A percentile compares a stretch with the other conserved stretches of the same genome.
These are phyloP conservation scores for Massarina eburnea DNA, from an alignment of 2,329 filamentous ascomycete species.

Conservation along the genomic window DNA sequence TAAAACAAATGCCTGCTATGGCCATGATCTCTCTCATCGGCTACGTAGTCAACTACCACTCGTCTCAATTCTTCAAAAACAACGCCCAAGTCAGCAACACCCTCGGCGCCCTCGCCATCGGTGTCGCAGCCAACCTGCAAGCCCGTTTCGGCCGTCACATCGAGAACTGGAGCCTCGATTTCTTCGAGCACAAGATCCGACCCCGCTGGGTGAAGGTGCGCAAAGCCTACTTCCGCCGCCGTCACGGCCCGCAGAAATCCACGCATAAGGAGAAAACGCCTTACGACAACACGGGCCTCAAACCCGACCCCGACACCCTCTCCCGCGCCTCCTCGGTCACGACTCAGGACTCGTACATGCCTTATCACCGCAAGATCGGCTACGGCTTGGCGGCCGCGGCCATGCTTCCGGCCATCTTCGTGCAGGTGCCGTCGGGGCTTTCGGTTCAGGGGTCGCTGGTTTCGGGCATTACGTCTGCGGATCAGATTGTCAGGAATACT, in stretches of 20 bases:
- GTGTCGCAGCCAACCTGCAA: slow-evolving; percentile 77
- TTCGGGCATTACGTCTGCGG: slow-evolving; percentile 58
- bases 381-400: slow-evolving; percentile 82
- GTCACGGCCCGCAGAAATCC: slow-evolving; percentile 16
- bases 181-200: slow-evolving; percentile 56
- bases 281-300: not conserved
- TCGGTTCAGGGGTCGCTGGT: slow-evolving; percentile 61
- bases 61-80: slow-evolving; percentile 63
- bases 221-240: slow-evolving; percentile 26
- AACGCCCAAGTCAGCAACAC: slow-evolving; percentile 78
- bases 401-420: slow-evolving; percentile 84
- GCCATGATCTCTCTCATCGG: slow-evolving; percentile 71
- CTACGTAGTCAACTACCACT: slow-evolving; percentile 76
- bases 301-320: slow-evolving; percentile 21
- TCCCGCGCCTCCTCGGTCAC: slow-evolving; percentile 24
- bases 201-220: slow-evolving; percentile 38
- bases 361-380: slow-evolving; percentile 48
- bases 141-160: slow-evolving; percentile 64
- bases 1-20: slow-evolving; percentile 77
- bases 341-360: slow-evolving; percentile 14
- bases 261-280: not conserved
- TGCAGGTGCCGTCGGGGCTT: slow-evolving; percentile 63
- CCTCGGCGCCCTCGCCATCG: slow-evolving; percentile 74
- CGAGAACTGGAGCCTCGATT: slow-evolving; percentile 58
- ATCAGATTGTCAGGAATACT: slow-evolving; percentile 55